Conservation (phyloP, 805 yeast species). For the Scheffersomyces stipitis region DNA sequence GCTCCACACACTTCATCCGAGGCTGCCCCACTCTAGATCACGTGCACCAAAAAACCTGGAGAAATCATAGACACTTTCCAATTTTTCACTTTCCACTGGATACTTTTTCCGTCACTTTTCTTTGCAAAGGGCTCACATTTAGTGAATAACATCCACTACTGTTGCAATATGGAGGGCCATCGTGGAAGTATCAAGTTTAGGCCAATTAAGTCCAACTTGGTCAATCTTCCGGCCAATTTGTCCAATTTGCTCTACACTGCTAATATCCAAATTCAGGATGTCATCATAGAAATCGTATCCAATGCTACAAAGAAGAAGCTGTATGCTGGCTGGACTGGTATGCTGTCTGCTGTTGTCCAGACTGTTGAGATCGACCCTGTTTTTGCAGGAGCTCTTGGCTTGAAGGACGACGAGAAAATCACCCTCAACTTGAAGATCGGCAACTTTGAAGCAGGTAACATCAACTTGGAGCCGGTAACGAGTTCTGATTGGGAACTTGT, state of each 20-base stretch:
- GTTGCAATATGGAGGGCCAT: slow-evolving; percentile 34
- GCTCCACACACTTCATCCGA: no score
- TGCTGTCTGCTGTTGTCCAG: slow-evolving; percentile 33
- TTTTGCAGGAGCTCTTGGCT: slow-evolving; percentile 53
- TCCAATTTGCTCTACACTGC: slow-evolving; percentile 49
- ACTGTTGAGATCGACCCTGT: slow-evolving; percentile 65
- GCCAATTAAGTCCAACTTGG: slow-evolving; percentile 47
- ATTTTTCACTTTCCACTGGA: no score
- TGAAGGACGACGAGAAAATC: slow-evolving; percentile 42
- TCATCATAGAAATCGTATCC: slow-evolving; percentile 49
- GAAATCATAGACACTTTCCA: no score
- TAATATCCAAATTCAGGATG: slow-evolving; percentile 56
- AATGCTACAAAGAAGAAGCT: slow-evolving; percentile 15
- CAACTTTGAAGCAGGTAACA: slow-evolving; percentile 53
- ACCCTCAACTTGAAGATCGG: slow-evolving; percentile 48
- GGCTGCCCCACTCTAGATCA: no score
- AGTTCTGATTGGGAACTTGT: slow-evolving; percentile 88
- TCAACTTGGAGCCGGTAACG: slow-evolving; percentile 75
- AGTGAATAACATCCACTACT: no score
- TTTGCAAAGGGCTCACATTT: no score
- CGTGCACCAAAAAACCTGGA: no score
- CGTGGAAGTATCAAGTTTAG: slow-evolving; percentile 27
- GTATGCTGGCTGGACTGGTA: slow-evolving; percentile 71
- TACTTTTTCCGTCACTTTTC: no score
- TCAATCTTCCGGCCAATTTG: slow-evolving; percentile 53